phyloP scores from a whole-genome alignment of 2,329 filamentous ascomycete species.

The Penicillium sp. region DNA sequence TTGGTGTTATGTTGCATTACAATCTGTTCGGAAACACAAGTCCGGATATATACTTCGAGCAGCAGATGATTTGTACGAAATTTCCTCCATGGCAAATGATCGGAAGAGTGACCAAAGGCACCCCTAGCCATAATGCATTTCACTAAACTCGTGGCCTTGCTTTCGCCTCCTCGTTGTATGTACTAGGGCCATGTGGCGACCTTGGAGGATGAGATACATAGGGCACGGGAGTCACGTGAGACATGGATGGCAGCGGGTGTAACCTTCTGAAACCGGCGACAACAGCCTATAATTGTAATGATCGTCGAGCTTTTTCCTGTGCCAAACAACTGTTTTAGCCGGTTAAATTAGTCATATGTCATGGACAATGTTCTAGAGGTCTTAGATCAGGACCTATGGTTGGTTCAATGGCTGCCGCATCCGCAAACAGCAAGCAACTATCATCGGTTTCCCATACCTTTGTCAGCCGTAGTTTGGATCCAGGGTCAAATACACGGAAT shows the following conservation, averaged over 20 bases:
- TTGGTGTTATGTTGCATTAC: neutral
- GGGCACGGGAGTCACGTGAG: slow-evolving; percentile 17
- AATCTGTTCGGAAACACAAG: neutral
- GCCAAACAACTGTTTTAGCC: neutral
- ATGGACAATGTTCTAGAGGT: neutral
- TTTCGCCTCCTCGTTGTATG: neutral
- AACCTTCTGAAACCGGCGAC: slow-evolving; percentile 23
- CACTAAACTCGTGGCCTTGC: neutral
- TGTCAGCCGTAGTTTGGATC: neutral
- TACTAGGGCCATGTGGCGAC: neutral
- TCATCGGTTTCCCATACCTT: slow-evolving; percentile 4
- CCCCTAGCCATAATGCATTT: neutral
- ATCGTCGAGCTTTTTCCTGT: neutral
- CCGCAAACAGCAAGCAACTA: slow-evolving; percentile 16
- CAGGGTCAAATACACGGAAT: neutral
- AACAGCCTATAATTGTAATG: slow-evolving; percentile 9
- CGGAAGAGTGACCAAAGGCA: neutral
- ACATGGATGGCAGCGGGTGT: slow-evolving; percentile 5
- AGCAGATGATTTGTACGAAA: neutral
- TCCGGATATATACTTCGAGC: neutral
- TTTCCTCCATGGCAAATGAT: neutral
- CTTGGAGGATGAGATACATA: slow-evolving; percentile 3
- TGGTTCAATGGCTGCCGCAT: neutral
- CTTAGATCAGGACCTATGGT: neutral
- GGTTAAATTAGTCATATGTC: neutral